Base-by-base conservation (phyloP, 164 flowering plant species). In the Magnolia kwangsiensis region DNA sequence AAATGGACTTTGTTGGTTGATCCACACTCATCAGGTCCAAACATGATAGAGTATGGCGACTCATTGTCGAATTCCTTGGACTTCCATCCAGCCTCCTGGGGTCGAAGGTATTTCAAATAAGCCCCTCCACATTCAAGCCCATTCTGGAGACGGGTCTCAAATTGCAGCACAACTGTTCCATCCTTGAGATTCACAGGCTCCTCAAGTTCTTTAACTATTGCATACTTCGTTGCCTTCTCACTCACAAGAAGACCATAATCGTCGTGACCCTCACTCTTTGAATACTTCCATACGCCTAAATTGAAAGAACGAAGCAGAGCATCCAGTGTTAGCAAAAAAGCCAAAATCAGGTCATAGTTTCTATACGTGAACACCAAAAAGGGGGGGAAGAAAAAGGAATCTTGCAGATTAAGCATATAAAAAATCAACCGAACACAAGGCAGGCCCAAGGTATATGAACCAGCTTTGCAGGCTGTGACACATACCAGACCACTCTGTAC, bases 41-140 rank as follows among this genome's bases (percentile, higher is more conserved):
- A 96, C 98, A 96, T 96, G 67, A 96, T 92, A 0, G 98, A 76
- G 78, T 96, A 96, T 1, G 99, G 99, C 66, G 97, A 91, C 51
- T 96, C 97, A 75, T 90, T 94, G 75, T 94, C 90, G 68, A 96
- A 94, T 64, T 84, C 95, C 84, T 89, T 88, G 18, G 98, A 64
- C 18, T 65, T 79, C 99, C 98, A 96, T n/a, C 95, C 97, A 74
- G 95, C 94, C n/a, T 86, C 96, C 82, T 96, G 99, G 4, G 99
- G 98, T n/a, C 96, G 91, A 50, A 96, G 94, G 77, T 88, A 96
- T 77, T 96, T 96, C 75, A 96, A 72, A 77, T 96, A 96, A 9
- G 99, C 99, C 75, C 99, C 99, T 76, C 99, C 99, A 79, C 99
- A 96, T 77, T 94, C 99, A 72, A 96, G 97, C 19, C 98, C 98